A percentile compares a stretch with the other conserved stretches of the same genome.
Conservation (phyloP, 208 protist species). For the Acanthamoeba culbertsoni region DNA sequence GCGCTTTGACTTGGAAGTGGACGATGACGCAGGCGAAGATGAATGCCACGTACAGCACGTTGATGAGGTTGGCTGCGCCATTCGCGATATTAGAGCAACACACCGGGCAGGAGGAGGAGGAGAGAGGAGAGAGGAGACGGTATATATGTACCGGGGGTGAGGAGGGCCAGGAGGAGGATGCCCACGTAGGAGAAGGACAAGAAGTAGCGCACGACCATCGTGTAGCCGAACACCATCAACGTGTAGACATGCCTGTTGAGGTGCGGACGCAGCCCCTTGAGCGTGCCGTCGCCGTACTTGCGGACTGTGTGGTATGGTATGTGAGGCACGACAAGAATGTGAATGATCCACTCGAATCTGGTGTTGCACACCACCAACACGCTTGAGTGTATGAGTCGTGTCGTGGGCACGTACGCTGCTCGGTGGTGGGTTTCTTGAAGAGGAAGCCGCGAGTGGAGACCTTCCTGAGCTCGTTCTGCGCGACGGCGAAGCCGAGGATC, state of each 20-base stretch:
- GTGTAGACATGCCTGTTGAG: not conserved
- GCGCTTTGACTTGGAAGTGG: not conserved
- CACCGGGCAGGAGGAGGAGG: not conserved
- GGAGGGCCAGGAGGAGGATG: slow-evolving; percentile 35
- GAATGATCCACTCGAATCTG: too few relatives aligned
- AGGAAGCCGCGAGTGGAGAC: slow-evolving; percentile 25
- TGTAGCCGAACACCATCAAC: slow-evolving; percentile 8
- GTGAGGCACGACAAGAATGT: too few relatives aligned
- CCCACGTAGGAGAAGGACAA: not conserved
- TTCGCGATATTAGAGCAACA: not conserved
- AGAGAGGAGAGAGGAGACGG: not conserved
- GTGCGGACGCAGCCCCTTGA: not conserved
- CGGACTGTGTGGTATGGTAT: not conserved
- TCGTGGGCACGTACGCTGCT: not conserved
- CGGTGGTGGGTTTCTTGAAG: slow-evolving; percentile 15
- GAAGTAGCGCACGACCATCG: slow-evolving; percentile 49
- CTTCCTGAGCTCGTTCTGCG: slow-evolving; percentile 56
- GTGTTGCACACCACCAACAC: too few relatives aligned
- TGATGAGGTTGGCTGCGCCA: not conserved
- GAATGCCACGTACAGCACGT: slow-evolving; percentile 27
- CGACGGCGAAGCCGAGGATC: slow-evolving; percentile 45
- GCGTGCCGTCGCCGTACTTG: slow-evolving; percentile 14
- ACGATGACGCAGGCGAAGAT: slow-evolving; percentile 35
- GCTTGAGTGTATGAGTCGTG: not conserved
- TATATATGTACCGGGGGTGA: not conserved